phyloP scores from a whole-genome alignment of 306 rosid genomes.

The Citrullus colocynthis region DNA sequence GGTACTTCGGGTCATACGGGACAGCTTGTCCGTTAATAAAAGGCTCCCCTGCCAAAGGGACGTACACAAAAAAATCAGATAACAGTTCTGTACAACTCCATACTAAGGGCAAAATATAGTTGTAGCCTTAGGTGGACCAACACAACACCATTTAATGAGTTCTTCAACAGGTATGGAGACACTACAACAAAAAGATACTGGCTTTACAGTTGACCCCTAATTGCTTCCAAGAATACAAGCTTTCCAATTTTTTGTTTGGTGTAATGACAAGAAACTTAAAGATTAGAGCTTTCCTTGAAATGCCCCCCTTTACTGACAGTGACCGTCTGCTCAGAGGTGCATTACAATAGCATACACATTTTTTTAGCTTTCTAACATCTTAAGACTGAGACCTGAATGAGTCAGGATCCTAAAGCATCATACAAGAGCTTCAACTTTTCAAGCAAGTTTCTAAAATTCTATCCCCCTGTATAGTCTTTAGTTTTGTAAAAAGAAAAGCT shows the following conservation, averaged over 20 bases:
- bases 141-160: not conserved
- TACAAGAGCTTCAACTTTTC: not conserved
- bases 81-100: not conserved
- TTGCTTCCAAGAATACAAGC: not conserved
- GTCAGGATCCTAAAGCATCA: not conserved
- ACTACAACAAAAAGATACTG: not conserved
- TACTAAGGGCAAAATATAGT: not conserved
- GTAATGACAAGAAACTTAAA: not conserved
- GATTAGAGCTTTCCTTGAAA: not conserved
- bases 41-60: conserved; percentile 76
- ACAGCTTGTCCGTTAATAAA: conserved; percentile 86
- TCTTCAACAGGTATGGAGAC: not conserved
- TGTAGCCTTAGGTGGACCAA: not conserved
- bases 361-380: not conserved
- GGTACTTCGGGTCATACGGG: conserved; percentile 87
- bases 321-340: not conserved
- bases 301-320: not conserved
- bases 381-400: not conserved
- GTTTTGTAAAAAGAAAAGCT: not conserved
- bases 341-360: not conserved
- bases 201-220: not conserved
- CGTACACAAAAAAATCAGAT: not conserved
- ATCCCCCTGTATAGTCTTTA: not conserved
- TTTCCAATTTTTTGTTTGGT: not conserved
- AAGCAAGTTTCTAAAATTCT: not conserved